Percentiles rank a stretch among this genome's conserved stretches.
phyloP scores from a whole-genome alignment of 768 basidiomycete genomes.

The Gymnopilus junonius region DNA sequence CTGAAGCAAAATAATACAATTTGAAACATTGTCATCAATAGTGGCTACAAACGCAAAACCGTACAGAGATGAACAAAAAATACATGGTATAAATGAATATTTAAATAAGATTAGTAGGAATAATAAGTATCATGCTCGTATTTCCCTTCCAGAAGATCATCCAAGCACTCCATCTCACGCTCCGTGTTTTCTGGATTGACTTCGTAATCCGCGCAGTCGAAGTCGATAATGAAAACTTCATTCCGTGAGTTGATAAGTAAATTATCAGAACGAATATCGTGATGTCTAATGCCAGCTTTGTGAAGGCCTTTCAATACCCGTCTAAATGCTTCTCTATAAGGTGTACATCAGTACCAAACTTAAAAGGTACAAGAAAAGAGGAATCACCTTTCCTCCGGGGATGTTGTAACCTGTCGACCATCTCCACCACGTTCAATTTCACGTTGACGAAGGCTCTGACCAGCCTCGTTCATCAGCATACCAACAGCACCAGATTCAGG shows the following conservation, averaged over 20 bases:
- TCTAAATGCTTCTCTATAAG: slow-evolving; percentile 17
- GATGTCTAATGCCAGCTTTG: slow-evolving; percentile 27
- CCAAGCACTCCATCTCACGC: background rate
- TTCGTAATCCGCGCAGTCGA: slow-evolving; percentile 21
- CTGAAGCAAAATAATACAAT: too few species aligned
- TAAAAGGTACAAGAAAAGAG: background rate
- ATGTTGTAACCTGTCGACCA: background rate
- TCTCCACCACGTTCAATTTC: background rate
- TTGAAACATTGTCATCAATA: too few species aligned
- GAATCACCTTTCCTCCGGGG: slow-evolving; percentile 1
- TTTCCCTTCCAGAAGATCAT: background rate
- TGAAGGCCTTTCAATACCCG: slow-evolving; percentile 25
- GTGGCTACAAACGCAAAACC: background rate
- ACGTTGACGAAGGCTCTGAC: background rate
- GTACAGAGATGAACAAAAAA: background rate
- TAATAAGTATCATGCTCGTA: background rate
- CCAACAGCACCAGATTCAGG: slow-evolving; percentile 1
- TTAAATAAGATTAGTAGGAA: background rate
- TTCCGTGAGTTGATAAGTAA: slow-evolving; percentile 23
- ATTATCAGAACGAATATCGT: slow-evolving; percentile 29
- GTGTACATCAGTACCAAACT: background rate
- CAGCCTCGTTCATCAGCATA: slow-evolving; percentile 2
- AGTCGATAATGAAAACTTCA: slow-evolving; percentile 28
- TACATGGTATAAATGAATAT: background rate
- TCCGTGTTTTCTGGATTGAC: background rate